Evolutionary conservation across 2,329 filamentous ascomycete species (phyloP).

Genomic region (Hymenoscyphus fructigenus): DNA sequence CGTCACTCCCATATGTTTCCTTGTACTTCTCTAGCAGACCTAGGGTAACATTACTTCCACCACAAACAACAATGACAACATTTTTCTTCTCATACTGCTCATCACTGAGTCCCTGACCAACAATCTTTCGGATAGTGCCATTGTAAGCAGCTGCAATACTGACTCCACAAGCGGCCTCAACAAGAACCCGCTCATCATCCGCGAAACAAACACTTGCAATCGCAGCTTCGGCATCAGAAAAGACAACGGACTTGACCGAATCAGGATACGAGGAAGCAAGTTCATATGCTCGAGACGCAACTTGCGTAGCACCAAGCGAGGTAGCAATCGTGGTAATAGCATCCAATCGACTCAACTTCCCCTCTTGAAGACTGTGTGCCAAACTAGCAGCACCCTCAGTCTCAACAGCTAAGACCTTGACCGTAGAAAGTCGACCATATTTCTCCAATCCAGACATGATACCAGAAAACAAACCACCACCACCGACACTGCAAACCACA

Average conservation of each 20-base stretch:
- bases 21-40: slow-evolving; percentile 59
- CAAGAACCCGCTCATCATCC: slow-evolving; percentile 77
- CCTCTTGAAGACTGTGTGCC: slow-evolving; percentile 57
- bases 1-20: slow-evolving; percentile 20
- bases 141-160: slow-evolving; percentile 69
- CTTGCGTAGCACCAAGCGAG: slow-evolving; percentile 67
- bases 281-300: slow-evolving; percentile 66
- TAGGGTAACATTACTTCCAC: slow-evolving; percentile 66
- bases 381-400: slow-evolving; percentile 73
- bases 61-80: slow-evolving; percentile 83
- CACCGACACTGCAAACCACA: slow-evolving; percentile 75
- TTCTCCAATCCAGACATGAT: slow-evolving; percentile 58
- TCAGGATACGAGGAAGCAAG: slow-evolving; percentile 45
- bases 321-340: slow-evolving; percentile 75
- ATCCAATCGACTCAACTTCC: slow-evolving; percentile 60
- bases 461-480: slow-evolving; percentile 77
- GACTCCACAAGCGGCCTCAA: slow-evolving; percentile 84
- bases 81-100: slow-evolving; percentile 64
- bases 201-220: slow-evolving; percentile 73
- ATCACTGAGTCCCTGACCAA: slow-evolving; percentile 53
- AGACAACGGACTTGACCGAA: slow-evolving; percentile 32
- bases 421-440: slow-evolving; percentile 14
- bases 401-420: slow-evolving; percentile 69
- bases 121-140: slow-evolving; percentile 57
- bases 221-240: slow-evolving; percentile 76